A percentile compares a stretch with the other conserved stretches of the same genome.
phyloP scores from a whole-genome alignment of 352 stramenopile genomes.

The Phytophthora ramorum region DNA sequence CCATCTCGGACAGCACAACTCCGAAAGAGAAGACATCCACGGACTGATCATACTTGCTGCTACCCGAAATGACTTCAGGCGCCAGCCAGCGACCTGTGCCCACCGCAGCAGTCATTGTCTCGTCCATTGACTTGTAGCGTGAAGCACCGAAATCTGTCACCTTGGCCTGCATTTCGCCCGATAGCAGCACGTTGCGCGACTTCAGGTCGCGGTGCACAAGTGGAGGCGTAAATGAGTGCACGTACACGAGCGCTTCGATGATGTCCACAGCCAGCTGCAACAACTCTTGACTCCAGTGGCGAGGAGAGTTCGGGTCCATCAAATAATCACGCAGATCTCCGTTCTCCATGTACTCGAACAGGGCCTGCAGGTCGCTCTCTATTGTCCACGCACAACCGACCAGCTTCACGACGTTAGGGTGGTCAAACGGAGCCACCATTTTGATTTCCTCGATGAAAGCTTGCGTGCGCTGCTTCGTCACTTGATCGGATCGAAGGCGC shows the following conservation, averaged over 20 bases:
- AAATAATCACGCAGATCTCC: constrained; percentile 66
- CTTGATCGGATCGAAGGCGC: constrained; percentile 50
- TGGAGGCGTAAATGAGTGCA: constrained; percentile 61
- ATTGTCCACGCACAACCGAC: constrained; percentile 71
- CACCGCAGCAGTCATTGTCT: constrained; percentile 60
- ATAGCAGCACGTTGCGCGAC: constrained; percentile 61
- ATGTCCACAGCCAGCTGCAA: constrained; percentile 60
- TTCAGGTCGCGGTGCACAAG: constrained; percentile 73
- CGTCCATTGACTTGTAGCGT: constrained; percentile 43
- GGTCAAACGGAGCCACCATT: constrained; percentile 61
- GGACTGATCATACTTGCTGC: constrained; percentile 49
- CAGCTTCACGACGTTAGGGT: constrained; percentile 71
- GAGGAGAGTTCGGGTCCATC: constrained; percentile 25
- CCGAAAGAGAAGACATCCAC: constrained; percentile 73
- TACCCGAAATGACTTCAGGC: constrained; percentile 60
- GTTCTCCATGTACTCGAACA: constrained; percentile 75
- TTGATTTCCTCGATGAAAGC: constrained; percentile 79
- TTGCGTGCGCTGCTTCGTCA: constrained; percentile 46
- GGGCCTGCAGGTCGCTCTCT: constrained; percentile 56
- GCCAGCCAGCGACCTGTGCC: constrained; percentile 64
- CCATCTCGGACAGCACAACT: constrained; percentile 61
- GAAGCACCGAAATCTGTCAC: constrained; percentile 70
- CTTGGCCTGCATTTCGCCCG: constrained; percentile 50
- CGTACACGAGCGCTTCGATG: constrained; percentile 62
- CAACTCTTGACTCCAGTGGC: constrained; percentile 49